Evolutionary conservation across 2,329 filamentous ascomycete species (phyloP), one percentile per base, ranked within the genome.

Genomic region (Talaromyces sp.): DNA sequence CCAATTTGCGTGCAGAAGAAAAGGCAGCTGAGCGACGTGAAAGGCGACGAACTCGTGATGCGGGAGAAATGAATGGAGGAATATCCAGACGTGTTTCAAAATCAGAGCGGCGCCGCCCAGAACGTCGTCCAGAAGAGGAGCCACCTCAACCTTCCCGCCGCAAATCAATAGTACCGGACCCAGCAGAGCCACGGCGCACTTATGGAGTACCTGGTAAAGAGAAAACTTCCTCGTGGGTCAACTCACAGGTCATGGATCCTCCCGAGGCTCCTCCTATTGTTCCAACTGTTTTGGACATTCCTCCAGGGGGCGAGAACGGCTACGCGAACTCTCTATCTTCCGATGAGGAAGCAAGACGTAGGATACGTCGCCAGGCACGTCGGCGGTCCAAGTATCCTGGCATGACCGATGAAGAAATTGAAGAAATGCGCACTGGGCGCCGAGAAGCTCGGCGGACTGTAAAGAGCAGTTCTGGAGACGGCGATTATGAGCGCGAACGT

Each of bases 201-300:
- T 68, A 73, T 62, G 72, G 71, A 64, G 65, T 68, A 32, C 73
- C 74, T 21, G 75, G 70, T 24, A 77, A 75, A 65, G 77, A 81
- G 58, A 81, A 81, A 67, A 81, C 78, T 35, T 79, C 78, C 8
- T 80, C 77, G 7, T 82, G 80, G 80, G 73, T 82, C 8, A 72
- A 81, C 62, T 79, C 77, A 2, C 78, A 80, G 65, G 70, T 74
- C 9, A 75, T 73, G 27, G 78, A 81, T 21, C 79, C 79, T 17
- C 78, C 80, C 0, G 79, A 80, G 57, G 73, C 77, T 9, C 80
- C 79, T 2, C 78, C 75, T 29, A 70, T 81, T 17, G 73, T 78
- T 10, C 73, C 73, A 3, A 81, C 79, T 9, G 74, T 82, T 24
- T 64, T 81, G 21, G 80, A 81, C 56, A 62, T 74, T 54, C 74